phyloP scores from a whole-genome alignment of 352 stramenopile species.

The Lagenidium sp. region DNA sequence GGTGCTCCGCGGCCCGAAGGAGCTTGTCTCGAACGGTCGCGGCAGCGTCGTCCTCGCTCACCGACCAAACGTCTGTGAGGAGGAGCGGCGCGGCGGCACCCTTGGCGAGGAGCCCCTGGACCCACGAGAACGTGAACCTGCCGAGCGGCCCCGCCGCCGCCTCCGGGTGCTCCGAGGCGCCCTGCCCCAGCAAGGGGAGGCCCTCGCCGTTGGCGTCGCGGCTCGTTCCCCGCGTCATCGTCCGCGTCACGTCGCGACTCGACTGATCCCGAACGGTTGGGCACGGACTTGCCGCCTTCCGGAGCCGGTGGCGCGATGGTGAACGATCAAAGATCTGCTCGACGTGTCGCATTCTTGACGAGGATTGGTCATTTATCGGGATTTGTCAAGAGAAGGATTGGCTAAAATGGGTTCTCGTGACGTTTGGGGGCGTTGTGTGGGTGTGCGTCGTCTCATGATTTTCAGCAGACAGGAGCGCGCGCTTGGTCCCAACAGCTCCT shows the following conservation, averaged over 20 bases:
- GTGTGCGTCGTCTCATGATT: too few species aligned
- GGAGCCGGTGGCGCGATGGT: neutral
- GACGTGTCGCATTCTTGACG: too few species aligned
- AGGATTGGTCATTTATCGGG: too few species aligned
- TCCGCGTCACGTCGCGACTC: too few species aligned
- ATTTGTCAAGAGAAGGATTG: too few species aligned
- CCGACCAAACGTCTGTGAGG: constrained; percentile 25
- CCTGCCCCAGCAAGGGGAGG: constrained; percentile 6
- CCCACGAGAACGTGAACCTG: constrained; percentile 23
- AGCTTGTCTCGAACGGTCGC: constrained; percentile 19
- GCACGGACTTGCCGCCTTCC: neutral
- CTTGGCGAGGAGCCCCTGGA: constrained; percentile 23
- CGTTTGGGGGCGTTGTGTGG: too few species aligned
- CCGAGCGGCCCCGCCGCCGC: constrained; percentile 1
- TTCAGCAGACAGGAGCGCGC: too few species aligned
- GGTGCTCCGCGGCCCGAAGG: constrained; percentile 6
- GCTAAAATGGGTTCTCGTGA: too few species aligned
- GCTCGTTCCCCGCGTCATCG: neutral
- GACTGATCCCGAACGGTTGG: neutral
- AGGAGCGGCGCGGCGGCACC: constrained; percentile 28
- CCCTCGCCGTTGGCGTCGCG: neutral
- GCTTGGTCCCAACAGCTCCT: too few species aligned
- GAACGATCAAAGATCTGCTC: neutral
- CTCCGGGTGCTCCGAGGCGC: constrained; percentile 5
- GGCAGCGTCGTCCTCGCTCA: constrained; percentile 25